These are phyloP conservation scores for Cucumis cinereus DNA, from an alignment of 306 rosid species.

Conservation along the genomic window DNA sequence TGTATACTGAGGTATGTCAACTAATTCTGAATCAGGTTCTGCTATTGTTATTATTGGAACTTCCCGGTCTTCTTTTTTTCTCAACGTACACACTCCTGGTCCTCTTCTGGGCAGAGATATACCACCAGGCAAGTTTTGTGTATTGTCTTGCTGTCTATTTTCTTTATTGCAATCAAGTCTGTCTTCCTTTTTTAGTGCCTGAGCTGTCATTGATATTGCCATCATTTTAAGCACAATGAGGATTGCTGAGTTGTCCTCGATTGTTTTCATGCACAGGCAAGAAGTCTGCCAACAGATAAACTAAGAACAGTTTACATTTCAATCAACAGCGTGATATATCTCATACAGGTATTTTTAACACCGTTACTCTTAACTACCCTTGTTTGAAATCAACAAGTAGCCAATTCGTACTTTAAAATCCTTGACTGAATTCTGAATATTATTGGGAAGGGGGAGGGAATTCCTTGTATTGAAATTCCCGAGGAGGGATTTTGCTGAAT, in stretches of 20 bases:
- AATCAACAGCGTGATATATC: slow-evolving; percentile 48
- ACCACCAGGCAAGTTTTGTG: slow-evolving; percentile 63
- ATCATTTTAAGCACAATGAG: neutral
- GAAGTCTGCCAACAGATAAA: slow-evolving; percentile 78
- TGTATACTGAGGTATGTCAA: slow-evolving; percentile 18
- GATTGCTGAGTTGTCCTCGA: neutral
- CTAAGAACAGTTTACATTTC: slow-evolving; percentile 62
- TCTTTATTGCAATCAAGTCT: neutral
- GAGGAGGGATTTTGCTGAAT: neutral
- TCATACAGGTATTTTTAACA: slow-evolving; percentile 53
- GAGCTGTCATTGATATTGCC: neutral
- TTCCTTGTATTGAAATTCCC: neutral
- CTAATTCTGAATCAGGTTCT: slow-evolving; percentile 49
- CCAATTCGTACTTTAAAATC: neutral
- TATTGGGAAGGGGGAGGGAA: neutral
- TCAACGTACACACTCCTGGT: slow-evolving; percentile 86
- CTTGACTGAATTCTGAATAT: neutral
- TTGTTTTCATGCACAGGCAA: slow-evolving; percentile 45
- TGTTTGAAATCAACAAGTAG: neutral
- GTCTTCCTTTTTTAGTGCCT: neutral
- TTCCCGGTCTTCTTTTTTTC: slow-evolving; percentile 87
- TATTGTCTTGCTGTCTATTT: slow-evolving; percentile 1
- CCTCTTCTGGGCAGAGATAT: slow-evolving; percentile 96
- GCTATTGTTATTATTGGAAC: slow-evolving; percentile 47
- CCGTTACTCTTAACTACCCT: neutral